These are phyloP conservation scores for Mucuna pruriens DNA, from an alignment of 306 rosid species.

Conservation along the genomic window DNA sequence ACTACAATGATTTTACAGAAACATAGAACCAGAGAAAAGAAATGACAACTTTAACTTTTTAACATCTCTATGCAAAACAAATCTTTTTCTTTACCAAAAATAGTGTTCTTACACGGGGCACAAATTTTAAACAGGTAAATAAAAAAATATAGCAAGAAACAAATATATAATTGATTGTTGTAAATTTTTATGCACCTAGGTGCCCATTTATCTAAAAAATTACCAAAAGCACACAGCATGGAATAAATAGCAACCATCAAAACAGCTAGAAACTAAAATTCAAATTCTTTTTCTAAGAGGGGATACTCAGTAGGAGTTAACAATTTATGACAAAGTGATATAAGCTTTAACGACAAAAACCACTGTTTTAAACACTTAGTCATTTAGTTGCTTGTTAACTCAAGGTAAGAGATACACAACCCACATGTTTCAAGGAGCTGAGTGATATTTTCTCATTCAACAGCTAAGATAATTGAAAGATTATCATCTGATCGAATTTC, in stretches of 20 bases:
- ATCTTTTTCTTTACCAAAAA: neutral
- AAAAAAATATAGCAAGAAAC: neutral
- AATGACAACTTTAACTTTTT: neutral
- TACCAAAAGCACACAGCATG: neutral
- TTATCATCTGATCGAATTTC: constrained; percentile 13
- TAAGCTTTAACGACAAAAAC: constrained; percentile 17
- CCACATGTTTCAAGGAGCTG: constrained; percentile 3
- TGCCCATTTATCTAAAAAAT: neutral
- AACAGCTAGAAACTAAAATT: constrained; percentile 4
- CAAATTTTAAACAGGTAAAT: neutral
- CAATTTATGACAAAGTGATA: constrained; percentile 11
- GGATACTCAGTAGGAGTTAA: constrained; percentile 20
- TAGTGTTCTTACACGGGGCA: neutral
- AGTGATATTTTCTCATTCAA: constrained; percentile 24
- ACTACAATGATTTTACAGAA: neutral
- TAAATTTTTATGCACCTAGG: constrained; percentile 12
- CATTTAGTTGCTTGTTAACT: constrained; percentile 1
- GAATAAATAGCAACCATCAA: neutral
- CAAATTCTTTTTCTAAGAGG: neutral
- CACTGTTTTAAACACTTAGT: neutral
- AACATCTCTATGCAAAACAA: neutral
- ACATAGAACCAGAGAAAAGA: neutral
- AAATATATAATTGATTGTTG: constrained; percentile 2
- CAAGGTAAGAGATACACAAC: constrained; percentile 1
- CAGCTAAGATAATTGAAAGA: constrained; percentile 31